Conservation (phyloP, 2,329 filamentous ascomycete genomes). For the Fusarium mundagurra region DNA sequence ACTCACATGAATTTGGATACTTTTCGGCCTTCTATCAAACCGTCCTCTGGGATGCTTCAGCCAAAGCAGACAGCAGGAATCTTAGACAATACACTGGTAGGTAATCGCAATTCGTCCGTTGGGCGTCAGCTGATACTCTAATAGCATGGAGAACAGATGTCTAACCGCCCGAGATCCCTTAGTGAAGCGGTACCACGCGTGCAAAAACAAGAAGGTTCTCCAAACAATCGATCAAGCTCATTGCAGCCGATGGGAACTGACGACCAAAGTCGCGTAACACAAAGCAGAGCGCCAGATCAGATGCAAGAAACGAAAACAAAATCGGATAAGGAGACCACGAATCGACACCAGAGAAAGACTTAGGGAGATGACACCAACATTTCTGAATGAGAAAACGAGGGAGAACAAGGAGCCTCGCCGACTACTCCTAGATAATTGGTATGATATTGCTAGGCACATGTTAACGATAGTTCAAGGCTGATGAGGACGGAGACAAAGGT, state of each 20-base stretch:
- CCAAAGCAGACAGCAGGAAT: not conserved
- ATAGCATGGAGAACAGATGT: not conserved
- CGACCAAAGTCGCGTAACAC: not conserved
- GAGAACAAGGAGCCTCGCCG: not conserved
- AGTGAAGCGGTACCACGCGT: not conserved
- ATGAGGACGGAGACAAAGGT: not conserved
- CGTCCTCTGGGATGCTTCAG: not conserved
- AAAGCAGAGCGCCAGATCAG: not conserved
- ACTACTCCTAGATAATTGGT: too few species aligned
- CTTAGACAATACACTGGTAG: not conserved
- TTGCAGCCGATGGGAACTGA: constrained; percentile 4
- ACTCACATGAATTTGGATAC: not conserved
- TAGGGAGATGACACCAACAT: not conserved
- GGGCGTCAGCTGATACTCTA: not conserved
- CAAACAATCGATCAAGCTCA: not conserved
- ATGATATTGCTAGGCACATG: not conserved
- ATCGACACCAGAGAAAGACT: not conserved
- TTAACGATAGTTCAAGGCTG: not conserved
- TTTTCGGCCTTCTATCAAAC: not conserved
- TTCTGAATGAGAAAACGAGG: not conserved
- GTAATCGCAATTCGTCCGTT: not conserved
- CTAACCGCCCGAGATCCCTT: not conserved
- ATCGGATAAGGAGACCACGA: not conserved
- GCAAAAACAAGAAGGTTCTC: not conserved
- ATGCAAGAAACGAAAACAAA: not conserved